These are phyloP conservation scores for Ajuga chamaepitys DNA, from an alignment of 257 asterid genomes.

Conservation along the genomic window DNA sequence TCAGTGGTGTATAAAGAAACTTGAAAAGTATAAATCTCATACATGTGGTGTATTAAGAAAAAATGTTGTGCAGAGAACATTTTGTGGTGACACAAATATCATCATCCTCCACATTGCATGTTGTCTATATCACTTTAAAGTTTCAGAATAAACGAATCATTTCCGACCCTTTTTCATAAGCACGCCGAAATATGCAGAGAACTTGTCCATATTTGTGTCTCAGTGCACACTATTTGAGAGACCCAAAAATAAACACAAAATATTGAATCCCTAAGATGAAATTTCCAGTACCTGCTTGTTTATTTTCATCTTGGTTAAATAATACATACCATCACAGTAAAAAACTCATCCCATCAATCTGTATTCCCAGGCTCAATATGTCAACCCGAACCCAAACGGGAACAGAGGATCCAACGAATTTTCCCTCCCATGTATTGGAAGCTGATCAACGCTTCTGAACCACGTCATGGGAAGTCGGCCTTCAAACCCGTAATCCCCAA, in stretches of 20 bases:
- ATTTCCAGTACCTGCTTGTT: neutral
- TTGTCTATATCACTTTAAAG: too few species aligned
- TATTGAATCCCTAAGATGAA: neutral
- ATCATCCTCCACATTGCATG: too few species aligned
- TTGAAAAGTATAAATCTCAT: too few species aligned
- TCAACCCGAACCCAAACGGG: slow-evolving; percentile 75
- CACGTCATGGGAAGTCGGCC: slow-evolving; percentile 79
- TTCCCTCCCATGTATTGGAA: slow-evolving; percentile 41
- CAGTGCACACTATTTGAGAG: neutral
- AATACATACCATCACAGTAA: neutral
- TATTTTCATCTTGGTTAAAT: neutral
- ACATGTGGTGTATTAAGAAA: too few species aligned
- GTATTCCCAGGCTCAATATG: slow-evolving; percentile 14
- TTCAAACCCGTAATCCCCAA: slow-evolving; percentile 59
- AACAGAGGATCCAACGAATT: slow-evolving; percentile 56
- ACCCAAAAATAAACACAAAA: neutral
- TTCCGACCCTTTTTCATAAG: too few species aligned
- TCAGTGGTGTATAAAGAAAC: too few species aligned
- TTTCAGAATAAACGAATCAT: too few species aligned
- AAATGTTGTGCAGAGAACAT: too few species aligned
- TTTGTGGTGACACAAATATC: too few species aligned
- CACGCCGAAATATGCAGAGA: neutral
- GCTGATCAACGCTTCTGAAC: slow-evolving; percentile 65
- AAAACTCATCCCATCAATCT: neutral
- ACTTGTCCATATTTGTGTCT: too few species aligned